Percentiles rank a stretch among this genome's conserved stretches.
These are phyloP conservation scores for Rhizophagus prolifer DNA, from an alignment of 192 early-diverging fungal species.

Conservation along the genomic window DNA sequence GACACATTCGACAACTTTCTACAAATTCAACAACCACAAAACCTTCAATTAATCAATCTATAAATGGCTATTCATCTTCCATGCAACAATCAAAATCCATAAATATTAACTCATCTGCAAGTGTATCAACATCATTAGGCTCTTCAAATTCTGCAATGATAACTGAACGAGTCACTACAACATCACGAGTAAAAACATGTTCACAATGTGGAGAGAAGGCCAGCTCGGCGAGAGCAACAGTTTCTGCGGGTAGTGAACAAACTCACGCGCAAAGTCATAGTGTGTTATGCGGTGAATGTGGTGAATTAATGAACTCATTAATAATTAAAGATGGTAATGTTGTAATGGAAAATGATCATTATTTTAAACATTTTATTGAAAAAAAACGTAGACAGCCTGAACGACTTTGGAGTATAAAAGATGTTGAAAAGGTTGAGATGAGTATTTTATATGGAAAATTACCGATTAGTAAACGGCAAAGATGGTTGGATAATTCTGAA, in stretches of 20 bases:
- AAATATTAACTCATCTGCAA: neutral
- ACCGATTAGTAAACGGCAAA: conserved; percentile 7
- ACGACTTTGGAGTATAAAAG: neutral
- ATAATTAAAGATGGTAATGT: neutral
- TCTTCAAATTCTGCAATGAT: too few species aligned
- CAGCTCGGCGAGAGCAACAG: neutral
- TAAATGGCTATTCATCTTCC: neutral
- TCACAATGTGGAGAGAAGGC: conserved; percentile 10
- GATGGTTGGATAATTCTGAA: conserved; percentile 4
- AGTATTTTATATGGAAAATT: conserved; percentile 5
- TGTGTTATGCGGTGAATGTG: conserved; percentile 12
- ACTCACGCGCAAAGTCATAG: neutral
- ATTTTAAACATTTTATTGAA: conserved; percentile 14
- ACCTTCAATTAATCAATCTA: neutral
- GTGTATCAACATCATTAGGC: neutral
- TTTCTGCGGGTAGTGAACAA: neutral
- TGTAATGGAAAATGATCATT: conserved; percentile 15
- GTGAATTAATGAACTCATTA: conserved; percentile 6
- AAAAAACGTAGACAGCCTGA: conserved; percentile 4
- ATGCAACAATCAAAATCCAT: neutral
- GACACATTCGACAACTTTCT: neutral
- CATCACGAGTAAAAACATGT: conserved; percentile 5
- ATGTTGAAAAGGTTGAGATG: neutral
- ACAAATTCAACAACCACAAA: neutral
- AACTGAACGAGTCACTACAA: neutral